Evolutionary conservation across 148 eudicot genomes (phyloP), one percentile per base, ranked within the genome.

Genomic region (Agrostemma githago): DNA sequence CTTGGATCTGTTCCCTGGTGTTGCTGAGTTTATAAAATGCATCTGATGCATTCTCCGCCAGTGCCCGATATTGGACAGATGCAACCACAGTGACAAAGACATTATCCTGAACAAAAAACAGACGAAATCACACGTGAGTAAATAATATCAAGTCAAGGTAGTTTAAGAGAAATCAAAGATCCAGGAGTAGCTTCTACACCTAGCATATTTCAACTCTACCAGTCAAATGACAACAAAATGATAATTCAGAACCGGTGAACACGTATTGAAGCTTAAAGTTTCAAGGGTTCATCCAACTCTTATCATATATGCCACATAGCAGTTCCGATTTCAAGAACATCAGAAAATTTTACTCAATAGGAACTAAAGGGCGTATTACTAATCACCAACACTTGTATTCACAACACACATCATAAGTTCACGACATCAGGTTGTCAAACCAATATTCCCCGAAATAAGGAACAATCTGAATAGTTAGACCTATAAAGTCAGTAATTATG

Each of bases 81-180:
- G 92, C 92, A 58, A 88, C 92, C 42, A 88, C 89, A 26, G 81
- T 86, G 20, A 88, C 92, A 75, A 88, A 88, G 15, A 88, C 92
- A 79, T 88, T 88, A 76, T 88, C 92, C 92, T 88, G 83, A 70
- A 79, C n/a, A 78, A 44, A 76, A 48, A 62, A 75, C 14, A 51
- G 0, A 39, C 51, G 3, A 44, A 53, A 37, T 26, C 46, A 77
- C 14, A 17, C 2, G 19, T 42, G 37, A 44, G 70, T 8, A 72
- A 51, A 72, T 58, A 54, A 58, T 60, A 60, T 20, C 37, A 60
- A 17, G 64, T 60, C 66, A 78, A 66, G 64, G 54, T 26, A 66
- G 51, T 39, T 19, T 34, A 51, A 64, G 38, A 62, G 60, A 56
- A 17, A 39, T 37, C 44, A 40, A 63, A 76, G 58, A 58, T 54